Evolutionary conservation across 2,329 filamentous ascomycete species (phyloP).

Genomic region (Phialemonium atrogriseum): DNA sequence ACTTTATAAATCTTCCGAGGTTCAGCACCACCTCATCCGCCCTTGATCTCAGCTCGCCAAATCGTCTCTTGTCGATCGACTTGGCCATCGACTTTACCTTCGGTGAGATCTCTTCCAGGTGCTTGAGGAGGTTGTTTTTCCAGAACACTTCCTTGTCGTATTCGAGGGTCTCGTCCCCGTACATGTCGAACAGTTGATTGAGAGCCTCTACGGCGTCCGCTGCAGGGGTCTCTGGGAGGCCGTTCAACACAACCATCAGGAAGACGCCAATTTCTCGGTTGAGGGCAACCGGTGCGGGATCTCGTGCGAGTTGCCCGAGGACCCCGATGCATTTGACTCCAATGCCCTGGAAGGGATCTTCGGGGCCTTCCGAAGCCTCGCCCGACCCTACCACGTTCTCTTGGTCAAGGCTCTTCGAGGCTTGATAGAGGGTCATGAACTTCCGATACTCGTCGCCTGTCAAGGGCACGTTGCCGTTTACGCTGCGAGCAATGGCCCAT

Average conservation of each 20-base stretch:
- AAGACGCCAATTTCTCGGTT: conserved; percentile 59
- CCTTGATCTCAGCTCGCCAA: conserved; percentile 46
- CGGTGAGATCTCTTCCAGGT: conserved; percentile 45
- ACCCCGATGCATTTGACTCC: conserved; percentile 61
- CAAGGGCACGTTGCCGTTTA: conserved; percentile 40
- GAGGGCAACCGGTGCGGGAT: conserved; percentile 41
- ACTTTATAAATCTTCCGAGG: conserved; percentile 51
- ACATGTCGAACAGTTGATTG: conserved; percentile 60
- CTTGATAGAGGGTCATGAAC: conserved; percentile 59
- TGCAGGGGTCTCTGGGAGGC: conserved; percentile 41
- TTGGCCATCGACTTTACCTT: conserved; percentile 50
- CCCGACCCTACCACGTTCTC: conserved; percentile 13
- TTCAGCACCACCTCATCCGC: conserved; percentile 56
- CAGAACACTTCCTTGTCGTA: conserved; percentile 59
- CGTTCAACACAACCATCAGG: conserved; percentile 45
- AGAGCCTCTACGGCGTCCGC: conserved; percentile 56
- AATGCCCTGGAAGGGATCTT: conserved; percentile 48
- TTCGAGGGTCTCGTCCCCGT: conserved; percentile 49
- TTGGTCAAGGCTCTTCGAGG: conserved; percentile 34
- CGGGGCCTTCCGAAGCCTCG: conserved; percentile 11
- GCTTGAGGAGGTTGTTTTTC: conserved; percentile 49
- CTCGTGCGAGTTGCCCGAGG: conserved; percentile 52
- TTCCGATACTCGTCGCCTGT: conserved; percentile 47
- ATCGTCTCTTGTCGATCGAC: conserved; percentile 51
- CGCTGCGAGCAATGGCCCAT: conserved; percentile 54